These are phyloP conservation scores for Elsinoe batatas DNA, from an alignment of 2,329 filamentous ascomycete genomes.

Conservation along the genomic window DNA sequence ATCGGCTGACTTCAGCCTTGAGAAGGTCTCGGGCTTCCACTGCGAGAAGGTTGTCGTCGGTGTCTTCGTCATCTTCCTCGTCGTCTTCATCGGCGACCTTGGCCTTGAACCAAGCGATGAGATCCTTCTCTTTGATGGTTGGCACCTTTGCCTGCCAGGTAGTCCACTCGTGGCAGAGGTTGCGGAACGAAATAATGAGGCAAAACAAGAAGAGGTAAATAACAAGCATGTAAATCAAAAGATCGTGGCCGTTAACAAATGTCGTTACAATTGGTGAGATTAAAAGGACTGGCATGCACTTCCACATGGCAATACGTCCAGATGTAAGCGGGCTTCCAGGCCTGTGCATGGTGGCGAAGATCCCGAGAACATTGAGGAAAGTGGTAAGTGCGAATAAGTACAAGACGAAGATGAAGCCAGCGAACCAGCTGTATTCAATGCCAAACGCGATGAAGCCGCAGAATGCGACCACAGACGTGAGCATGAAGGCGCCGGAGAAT, in stretches of 20 bases:
- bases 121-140: conserved; percentile 40
- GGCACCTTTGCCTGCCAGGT: conserved; percentile 47
- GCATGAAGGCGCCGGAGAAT: conserved; percentile 14
- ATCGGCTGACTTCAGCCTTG: conserved; percentile 35
- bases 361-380: conserved; percentile 45
- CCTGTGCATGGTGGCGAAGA: conserved; percentile 17
- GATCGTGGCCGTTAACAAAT: conserved; percentile 43
- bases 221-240: conserved; percentile 46
- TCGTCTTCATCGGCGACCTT: conserved; percentile 19
- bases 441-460: conserved; percentile 17
- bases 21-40: conserved; percentile 42
- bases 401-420: conserved; percentile 48
- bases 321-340: conserved; percentile 26
- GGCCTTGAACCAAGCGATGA: conserved; percentile 41
- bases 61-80: conserved; percentile 16
- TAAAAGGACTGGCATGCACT: conserved; percentile 46
- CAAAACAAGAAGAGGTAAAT: conserved; percentile 44
- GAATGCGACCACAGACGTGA: conserved; percentile 15
- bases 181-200: conserved; percentile 45
- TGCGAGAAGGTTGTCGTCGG: conserved; percentile 35
- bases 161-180: conserved; percentile 48
- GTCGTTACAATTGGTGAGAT: conserved; percentile 48
- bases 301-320: conserved; percentile 47
- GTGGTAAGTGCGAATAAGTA: conserved; percentile 50
- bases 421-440: conserved; percentile 14